Percentiles rank a stretch among this genome's conserved stretches.
These are phyloP conservation scores for Candida silvicultrix DNA, from an alignment of 805 yeast species.

Conservation along the genomic window DNA sequence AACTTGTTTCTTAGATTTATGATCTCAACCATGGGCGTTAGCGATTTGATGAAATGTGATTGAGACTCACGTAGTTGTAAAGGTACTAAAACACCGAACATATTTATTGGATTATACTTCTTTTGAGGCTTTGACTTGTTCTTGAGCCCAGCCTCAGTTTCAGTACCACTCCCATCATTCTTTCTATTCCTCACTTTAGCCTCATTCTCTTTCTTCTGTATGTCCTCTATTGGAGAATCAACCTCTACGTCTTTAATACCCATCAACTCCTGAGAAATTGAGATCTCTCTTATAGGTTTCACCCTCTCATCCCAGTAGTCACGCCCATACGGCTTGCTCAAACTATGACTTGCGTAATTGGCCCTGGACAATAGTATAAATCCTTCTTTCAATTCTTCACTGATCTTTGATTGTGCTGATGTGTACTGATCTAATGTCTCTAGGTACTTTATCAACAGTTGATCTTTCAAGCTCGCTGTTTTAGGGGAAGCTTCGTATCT, in stretches of 20 bases:
- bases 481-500: background rate
- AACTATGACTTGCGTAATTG: constrained; percentile 27
- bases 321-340: constrained; percentile 29
- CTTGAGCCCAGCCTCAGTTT: background rate
- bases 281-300: constrained; percentile 16
- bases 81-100: constrained; percentile 46
- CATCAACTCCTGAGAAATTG: too few species aligned
- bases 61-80: constrained; percentile 33
- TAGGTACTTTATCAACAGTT: constrained; percentile 3
- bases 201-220: background rate
- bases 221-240: too few species aligned
- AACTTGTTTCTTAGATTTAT: constrained; percentile 1
- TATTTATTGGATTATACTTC: constrained; percentile 31
- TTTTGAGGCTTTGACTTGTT: background rate
- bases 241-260: background rate
- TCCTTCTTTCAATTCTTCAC: constrained; percentile 22
- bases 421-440: constrained; percentile 10
- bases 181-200: constrained; percentile 3
- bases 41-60: constrained; percentile 27
- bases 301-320: constrained; percentile 34
- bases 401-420: background rate
- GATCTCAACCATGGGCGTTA: constrained; percentile 13
- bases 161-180: background rate
- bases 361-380: constrained; percentile 39
- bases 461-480: background rate